phyloP scores from a whole-genome alignment of 2,329 filamentous ascomycete genomes.

The Pseudopyrenochaeta lycopersici region DNA sequence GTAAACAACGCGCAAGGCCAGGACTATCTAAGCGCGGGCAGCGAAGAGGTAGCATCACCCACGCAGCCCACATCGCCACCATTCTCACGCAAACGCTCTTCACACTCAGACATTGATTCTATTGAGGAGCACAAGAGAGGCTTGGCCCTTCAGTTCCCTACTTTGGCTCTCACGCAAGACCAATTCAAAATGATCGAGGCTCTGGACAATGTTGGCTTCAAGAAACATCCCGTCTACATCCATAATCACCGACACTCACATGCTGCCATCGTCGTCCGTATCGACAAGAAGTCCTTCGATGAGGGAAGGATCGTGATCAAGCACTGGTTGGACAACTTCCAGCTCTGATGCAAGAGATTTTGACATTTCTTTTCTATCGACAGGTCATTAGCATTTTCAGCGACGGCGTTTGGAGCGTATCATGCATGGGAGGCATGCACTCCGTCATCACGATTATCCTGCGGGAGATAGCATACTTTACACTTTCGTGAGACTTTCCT shows the following conservation, averaged over 20 bases:
- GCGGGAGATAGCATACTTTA: too few species aligned
- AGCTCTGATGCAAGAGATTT: slow-evolving; percentile 38
- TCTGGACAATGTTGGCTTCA: slow-evolving; percentile 71
- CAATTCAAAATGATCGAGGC: slow-evolving; percentile 88
- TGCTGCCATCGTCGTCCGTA: slow-evolving; percentile 87
- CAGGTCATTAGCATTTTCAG: slow-evolving; percentile 9
- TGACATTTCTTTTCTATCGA: not conserved
- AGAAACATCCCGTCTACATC: slow-evolving; percentile 73
- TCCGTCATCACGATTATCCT: too few species aligned
- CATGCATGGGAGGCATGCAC: too few species aligned
- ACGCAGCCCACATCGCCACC: slow-evolving; percentile 28
- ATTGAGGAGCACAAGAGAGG: slow-evolving; percentile 40
- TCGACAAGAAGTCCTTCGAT: slow-evolving; percentile 69
- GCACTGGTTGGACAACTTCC: slow-evolving; percentile 84
- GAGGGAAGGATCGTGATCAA: slow-evolving; percentile 81
- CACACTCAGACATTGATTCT: slow-evolving; percentile 31
- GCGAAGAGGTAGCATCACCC: slow-evolving; percentile 51
- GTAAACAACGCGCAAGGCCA: slow-evolving; percentile 74
- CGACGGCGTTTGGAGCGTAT: slow-evolving; percentile 14
- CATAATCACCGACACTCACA: slow-evolving; percentile 80
- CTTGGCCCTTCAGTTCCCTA: slow-evolving; percentile 65
- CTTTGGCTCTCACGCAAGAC: slow-evolving; percentile 77
- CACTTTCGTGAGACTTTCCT: not conserved
- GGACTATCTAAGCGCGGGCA: slow-evolving; percentile 71
- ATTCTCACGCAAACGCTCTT: slow-evolving; percentile 14